Evolutionary conservation across 2,329 filamentous ascomycete species (phyloP).

Genomic region (Cladosporium sp.): DNA sequence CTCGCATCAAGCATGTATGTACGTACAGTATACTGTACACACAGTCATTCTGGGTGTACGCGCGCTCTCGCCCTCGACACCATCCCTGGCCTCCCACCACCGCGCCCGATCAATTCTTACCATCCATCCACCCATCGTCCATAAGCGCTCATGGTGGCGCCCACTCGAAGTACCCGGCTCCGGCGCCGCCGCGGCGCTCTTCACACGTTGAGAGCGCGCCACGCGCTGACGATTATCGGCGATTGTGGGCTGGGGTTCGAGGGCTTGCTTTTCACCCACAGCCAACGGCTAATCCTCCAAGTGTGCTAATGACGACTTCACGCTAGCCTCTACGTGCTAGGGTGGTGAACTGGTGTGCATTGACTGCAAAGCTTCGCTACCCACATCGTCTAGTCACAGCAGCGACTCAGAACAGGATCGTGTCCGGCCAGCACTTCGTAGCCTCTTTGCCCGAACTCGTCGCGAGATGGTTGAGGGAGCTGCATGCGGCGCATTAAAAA

Average conservation of each 20-base stretch:
- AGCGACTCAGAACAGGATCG: not conserved
- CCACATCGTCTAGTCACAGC: slow-evolving; percentile 15
- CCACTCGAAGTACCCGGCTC: not conserved
- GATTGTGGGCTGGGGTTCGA: slow-evolving; percentile 22
- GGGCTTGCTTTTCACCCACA: slow-evolving; percentile 21
- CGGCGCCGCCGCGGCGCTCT: slow-evolving; percentile 16
- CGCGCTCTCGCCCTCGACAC: not conserved
- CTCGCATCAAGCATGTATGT: not conserved
- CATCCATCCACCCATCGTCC: not conserved
- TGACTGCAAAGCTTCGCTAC: slow-evolving; percentile 20
- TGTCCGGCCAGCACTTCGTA: slow-evolving; percentile 9
- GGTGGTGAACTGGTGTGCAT: slow-evolving; percentile 15
- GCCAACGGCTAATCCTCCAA: slow-evolving; percentile 20
- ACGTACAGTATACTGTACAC: not conserved
- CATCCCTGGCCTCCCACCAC: not conserved
- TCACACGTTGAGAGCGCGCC: slow-evolving; percentile 20
- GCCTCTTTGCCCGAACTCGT: slow-evolving; percentile 16
- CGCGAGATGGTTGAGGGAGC: slow-evolving; percentile 17
- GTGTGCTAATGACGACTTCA: slow-evolving; percentile 22
- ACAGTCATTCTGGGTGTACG: not conserved
- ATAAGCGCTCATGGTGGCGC: slow-evolving; percentile 2
- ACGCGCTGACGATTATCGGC: slow-evolving; percentile 22
- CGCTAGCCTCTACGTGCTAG: slow-evolving; percentile 14
- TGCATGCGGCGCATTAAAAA: slow-evolving; percentile 12
- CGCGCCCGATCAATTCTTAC: not conserved